These are phyloP conservation scores for barley (Hordeum vulgare) DNA, from an alignment of 176 grass and related monocot species.

Conservation along the genomic window DNA sequence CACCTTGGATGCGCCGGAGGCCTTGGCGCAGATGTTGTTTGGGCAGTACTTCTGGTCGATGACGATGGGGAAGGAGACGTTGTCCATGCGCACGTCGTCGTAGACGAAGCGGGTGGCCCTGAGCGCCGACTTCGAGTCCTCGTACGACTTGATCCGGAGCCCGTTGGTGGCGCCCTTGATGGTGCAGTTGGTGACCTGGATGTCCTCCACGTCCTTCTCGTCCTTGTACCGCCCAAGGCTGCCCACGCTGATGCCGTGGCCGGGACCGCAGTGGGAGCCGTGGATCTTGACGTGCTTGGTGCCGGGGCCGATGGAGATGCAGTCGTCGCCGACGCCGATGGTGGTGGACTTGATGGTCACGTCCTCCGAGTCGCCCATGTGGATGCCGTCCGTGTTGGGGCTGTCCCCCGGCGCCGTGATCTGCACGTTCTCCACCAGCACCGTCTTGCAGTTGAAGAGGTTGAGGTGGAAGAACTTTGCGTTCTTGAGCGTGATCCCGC, in stretches of 20 bases:
- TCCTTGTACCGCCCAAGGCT: constrained; percentile 58
- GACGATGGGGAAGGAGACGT: constrained; percentile 65
- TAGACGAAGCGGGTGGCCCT: constrained; percentile 39
- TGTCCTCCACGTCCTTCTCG: constrained; percentile 65
- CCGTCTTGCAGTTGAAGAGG: constrained; percentile 33
- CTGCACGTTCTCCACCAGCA: constrained; percentile 37
- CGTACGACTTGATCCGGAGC: constrained; percentile 73
- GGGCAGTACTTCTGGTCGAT: constrained; percentile 92
- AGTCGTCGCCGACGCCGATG: constrained; percentile 75
- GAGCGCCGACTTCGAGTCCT: constrained; percentile 36
- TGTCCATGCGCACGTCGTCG: constrained; percentile 55
- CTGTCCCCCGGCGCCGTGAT: constrained; percentile 46
- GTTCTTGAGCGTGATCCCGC: constrained; percentile 24
- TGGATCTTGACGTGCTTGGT: constrained; percentile 18
- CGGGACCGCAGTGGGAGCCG: constrained; percentile 44
- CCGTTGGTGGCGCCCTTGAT: constrained; percentile 53
- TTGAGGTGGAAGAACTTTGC: constrained; percentile 83
- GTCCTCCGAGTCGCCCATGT: constrained; percentile 50
- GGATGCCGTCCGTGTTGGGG: constrained; percentile 87
- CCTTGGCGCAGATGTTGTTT: constrained; percentile 35
- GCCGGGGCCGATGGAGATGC: constrained; percentile 63
- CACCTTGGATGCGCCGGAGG: constrained; percentile 32
- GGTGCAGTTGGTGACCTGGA: constrained; percentile 35
- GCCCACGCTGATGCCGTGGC: constrained; percentile 81
- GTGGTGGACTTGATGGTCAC: constrained; percentile 38